Conservation (phyloP, 495 filamentous ascomycete genomes). For the Aspergillus haitiensis region DNA sequence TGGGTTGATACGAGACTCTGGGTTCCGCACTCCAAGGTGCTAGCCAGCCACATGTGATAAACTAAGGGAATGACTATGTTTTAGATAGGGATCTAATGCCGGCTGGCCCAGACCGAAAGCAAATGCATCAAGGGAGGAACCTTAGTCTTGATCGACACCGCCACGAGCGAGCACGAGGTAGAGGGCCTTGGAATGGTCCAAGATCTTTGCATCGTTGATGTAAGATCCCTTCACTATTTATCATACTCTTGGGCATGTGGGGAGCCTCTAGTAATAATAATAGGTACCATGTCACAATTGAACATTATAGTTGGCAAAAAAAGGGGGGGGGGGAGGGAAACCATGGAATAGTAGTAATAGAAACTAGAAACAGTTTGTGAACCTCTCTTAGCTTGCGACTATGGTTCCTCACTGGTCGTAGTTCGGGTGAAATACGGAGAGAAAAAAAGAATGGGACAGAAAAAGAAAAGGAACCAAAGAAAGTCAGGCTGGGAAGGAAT, state of each 20-base stretch:
- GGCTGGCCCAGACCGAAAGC: slow-evolving; percentile 19
- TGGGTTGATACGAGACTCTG: slow-evolving; percentile 1
- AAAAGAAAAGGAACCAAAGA: neutral
- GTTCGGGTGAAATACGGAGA: slow-evolving; percentile 23
- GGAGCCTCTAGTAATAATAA: no score
- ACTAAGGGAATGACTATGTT: neutral
- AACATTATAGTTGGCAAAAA: no score
- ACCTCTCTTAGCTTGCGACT: neutral
- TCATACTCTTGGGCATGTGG: no score
- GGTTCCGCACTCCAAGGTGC: neutral
- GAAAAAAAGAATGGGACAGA: neutral
- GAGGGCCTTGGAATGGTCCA: slow-evolving; percentile 3
- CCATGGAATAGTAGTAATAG: no score
- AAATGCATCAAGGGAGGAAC: slow-evolving; percentile 22
- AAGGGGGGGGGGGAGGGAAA: no score
- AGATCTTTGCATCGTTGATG: neutral
- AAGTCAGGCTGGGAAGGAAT: neutral
- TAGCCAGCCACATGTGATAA: slow-evolving; percentile 13
- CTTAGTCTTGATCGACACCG: slow-evolving; percentile 23
- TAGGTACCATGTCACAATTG: no score
- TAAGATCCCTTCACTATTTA: neutral
- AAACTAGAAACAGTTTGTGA: no score
- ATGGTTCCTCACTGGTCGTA: neutral
- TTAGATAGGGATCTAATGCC: slow-evolving; percentile 14
- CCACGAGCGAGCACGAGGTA: slow-evolving; percentile 21